Percentiles rank a stretch among this genome's conserved stretches.
phyloP scores from a whole-genome alignment of 1,284 basidiomycete genomes.

The Cutaneotrichosporon sp. region DNA sequence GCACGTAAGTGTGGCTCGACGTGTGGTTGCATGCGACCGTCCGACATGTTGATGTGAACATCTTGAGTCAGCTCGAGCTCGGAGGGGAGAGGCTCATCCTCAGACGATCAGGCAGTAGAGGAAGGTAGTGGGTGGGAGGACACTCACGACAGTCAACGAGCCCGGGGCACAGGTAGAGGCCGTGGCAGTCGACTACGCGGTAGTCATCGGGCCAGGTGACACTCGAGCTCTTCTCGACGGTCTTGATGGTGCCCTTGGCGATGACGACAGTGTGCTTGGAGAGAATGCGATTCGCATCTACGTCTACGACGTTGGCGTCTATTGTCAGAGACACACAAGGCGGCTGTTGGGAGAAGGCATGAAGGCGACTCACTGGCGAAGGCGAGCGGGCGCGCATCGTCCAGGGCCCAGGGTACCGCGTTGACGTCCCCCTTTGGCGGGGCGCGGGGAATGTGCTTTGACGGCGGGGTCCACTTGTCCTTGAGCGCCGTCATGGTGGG shows the following conservation, averaged over 20 bases:
- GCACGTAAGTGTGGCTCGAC: constrained; percentile 33
- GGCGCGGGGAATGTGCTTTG: constrained; percentile 5
- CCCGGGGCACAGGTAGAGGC: constrained; percentile 27
- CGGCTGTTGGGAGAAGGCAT: background rate
- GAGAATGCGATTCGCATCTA: constrained; percentile 18
- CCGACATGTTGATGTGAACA: constrained; percentile 30
- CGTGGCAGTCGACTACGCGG: constrained; percentile 21
- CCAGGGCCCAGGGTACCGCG: constrained; percentile 14
- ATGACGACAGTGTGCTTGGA: constrained; percentile 18
- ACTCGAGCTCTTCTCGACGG: background rate
- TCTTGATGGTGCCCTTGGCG: constrained; percentile 21
- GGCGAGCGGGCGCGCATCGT: constrained; percentile 12
- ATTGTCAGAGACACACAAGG: background rate
- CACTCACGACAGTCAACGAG: constrained; percentile 30
- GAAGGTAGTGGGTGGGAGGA: background rate
- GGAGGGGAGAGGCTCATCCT: too few relatives aligned
- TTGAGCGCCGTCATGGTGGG: constrained; percentile 7
- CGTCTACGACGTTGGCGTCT: constrained; percentile 30
- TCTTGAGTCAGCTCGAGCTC: constrained; percentile 18
- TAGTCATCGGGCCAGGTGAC: background rate
- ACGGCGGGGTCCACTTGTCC: constrained; percentile 1
- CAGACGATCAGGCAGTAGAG: too few relatives aligned
- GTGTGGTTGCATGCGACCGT: constrained; percentile 18
- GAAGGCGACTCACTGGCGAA: constrained; percentile 4
- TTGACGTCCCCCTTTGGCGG: constrained; percentile 20